phyloP scores from a whole-genome alignment of 129 eudicot species.

The Artemisia tridentata region DNA sequence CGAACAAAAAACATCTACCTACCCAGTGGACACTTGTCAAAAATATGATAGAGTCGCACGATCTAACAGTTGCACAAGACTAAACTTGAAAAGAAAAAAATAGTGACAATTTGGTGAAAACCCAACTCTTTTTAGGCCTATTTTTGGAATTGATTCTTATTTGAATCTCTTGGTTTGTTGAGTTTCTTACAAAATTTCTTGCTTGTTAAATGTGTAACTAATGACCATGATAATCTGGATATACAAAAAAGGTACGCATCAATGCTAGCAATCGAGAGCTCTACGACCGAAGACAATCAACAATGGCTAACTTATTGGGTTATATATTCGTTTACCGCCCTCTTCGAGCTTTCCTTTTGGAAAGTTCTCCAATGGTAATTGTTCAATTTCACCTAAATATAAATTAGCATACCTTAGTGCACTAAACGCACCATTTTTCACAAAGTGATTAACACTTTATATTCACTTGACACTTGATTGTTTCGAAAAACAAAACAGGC shows the following conservation, averaged over 20 bases:
- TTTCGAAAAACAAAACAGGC: conserved; percentile 39
- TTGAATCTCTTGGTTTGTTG: background rate
- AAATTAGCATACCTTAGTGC: background rate
- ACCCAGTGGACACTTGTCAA: too few species aligned
- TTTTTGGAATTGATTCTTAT: too few species aligned
- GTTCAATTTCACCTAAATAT: background rate
- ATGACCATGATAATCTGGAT: background rate
- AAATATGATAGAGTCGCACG: too few species aligned
- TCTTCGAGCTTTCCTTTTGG: conserved; percentile 95
- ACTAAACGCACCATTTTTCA: background rate
- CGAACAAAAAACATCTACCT: too few species aligned
- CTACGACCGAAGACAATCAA: conserved; percentile 83
- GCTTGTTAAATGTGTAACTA: background rate
- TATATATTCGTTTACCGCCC: conserved; percentile 73
- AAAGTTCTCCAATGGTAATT: conserved; percentile 84
- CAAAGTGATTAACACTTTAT: background rate
- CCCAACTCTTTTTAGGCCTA: too few species aligned
- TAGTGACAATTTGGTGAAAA: too few species aligned
- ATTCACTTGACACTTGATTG: background rate
- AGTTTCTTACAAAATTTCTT: background rate
- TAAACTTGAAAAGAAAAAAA: too few species aligned
- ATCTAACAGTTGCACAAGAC: too few species aligned
- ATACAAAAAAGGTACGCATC: conserved; percentile 68
- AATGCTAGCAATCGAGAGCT: conserved; percentile 87
- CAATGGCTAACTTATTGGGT: conserved; percentile 99